phyloP scores from a whole-genome alignment of 164 flowering plant species.

The Berberis vulgaris region DNA sequence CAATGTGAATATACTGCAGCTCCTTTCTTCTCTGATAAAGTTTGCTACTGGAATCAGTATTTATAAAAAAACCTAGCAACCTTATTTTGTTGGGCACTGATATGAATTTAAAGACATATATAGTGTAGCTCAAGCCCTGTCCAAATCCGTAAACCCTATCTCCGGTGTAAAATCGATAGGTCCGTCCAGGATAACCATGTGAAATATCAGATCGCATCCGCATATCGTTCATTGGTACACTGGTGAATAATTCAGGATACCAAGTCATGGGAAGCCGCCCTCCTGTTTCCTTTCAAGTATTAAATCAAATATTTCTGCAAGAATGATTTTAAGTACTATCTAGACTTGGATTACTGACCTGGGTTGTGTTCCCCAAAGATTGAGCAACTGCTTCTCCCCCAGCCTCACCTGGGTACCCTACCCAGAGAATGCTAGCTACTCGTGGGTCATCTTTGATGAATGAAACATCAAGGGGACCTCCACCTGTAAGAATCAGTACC shows the following conservation, averaged over 20 bases:
- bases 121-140: constrained; percentile 66
- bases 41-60: constrained; percentile 9
- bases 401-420: constrained; percentile 93
- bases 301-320: not conserved
- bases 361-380: constrained; percentile 81
- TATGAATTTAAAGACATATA: constrained; percentile 39
- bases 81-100: constrained; percentile 48
- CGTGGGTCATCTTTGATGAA: constrained; percentile 50
- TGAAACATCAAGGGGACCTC: constrained; percentile 86
- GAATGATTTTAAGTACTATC: not conserved
- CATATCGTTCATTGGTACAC: constrained; percentile 82
- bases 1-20: constrained; percentile 28
- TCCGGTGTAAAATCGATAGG: constrained; percentile 82
- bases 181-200: constrained; percentile 80
- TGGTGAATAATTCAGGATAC: constrained; percentile 85
- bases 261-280: constrained; percentile 91
- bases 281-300: constrained; percentile 32
- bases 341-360: constrained; percentile 34
- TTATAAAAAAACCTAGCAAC: constrained; percentile 15
- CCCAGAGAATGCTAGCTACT: constrained; percentile 82
- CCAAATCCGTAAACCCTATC: constrained; percentile 59
- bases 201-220: constrained; percentile 72
- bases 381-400: constrained; percentile 83
- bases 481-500: constrained; percentile 72
- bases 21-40: constrained; percentile 15